These are phyloP conservation scores for Boletus semigastroideus DNA, from an alignment of 1,284 basidiomycete species.

Conservation along the genomic window DNA sequence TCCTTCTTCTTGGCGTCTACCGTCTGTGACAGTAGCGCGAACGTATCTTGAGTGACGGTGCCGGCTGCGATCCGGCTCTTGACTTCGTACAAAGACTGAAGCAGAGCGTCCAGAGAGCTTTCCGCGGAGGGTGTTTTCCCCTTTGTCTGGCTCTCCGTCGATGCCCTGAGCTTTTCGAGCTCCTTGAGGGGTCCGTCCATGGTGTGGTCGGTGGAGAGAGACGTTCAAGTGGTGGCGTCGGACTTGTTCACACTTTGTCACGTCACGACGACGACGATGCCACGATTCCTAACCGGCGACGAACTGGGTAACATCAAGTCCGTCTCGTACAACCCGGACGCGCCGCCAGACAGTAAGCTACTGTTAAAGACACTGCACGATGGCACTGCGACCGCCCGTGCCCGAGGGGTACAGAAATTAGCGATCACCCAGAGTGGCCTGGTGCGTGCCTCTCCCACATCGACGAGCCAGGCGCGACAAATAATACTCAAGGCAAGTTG, in stretches of 20 bases:
- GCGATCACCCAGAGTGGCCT: slow-evolving; percentile 41
- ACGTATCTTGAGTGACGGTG: slow-evolving; percentile 52
- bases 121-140: slow-evolving; percentile 57
- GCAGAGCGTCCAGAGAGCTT: slow-evolving; percentile 68
- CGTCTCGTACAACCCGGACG: slow-evolving; percentile 41
- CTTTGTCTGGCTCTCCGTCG: slow-evolving; percentile 47
- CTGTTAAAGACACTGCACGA: slow-evolving; percentile 38
- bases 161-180: slow-evolving; percentile 67
- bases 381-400: slow-evolving; percentile 33
- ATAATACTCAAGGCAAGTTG: slow-evolving; percentile 51
- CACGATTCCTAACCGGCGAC: slow-evolving; percentile 68
- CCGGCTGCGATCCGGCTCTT: slow-evolving; percentile 56
- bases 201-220: slow-evolving; percentile 1
- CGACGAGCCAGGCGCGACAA: slow-evolving; percentile 11
- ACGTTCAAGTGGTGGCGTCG: background rate
- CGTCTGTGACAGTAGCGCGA: slow-evolving; percentile 54
- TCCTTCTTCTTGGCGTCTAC: slow-evolving; percentile 78
- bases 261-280: slow-evolving; percentile 44
- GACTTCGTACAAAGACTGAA: slow-evolving; percentile 59
- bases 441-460: slow-evolving; percentile 35
- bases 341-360: slow-evolving; percentile 26
- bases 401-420: slow-evolving; percentile 32
- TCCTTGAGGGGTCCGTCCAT: slow-evolving; percentile 78
- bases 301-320: slow-evolving; percentile 71
- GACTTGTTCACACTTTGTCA: slow-evolving; percentile 15